Conservation (phyloP, 2,329 filamentous ascomycete genomes). For the Exophiala spinifera region DNA sequence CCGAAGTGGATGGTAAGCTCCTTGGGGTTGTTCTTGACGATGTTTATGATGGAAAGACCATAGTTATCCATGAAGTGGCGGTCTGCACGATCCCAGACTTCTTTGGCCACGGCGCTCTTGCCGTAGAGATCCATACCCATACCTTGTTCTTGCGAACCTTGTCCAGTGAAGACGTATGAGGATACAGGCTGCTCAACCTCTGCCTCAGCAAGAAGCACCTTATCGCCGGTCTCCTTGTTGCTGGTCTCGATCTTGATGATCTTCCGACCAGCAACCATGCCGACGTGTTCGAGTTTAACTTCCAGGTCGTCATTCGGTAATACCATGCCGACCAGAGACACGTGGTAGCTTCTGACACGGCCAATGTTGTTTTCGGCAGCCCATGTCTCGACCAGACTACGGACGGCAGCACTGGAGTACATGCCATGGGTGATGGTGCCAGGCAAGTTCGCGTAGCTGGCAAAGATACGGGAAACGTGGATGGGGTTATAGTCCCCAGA, state of each 20-base stretch:
- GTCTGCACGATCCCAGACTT: constrained; percentile 97
- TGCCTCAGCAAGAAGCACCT: constrained; percentile 90
- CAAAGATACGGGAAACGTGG: constrained; percentile 95
- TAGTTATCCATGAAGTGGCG: constrained; percentile 99
- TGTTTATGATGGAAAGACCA: constrained; percentile 96
- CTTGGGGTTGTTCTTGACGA: constrained; percentile 99
- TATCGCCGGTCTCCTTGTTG: constrained; percentile 95
- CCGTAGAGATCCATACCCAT: constrained; percentile 99
- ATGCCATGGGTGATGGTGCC: constrained; percentile 99
- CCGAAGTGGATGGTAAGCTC: constrained; percentile 98
- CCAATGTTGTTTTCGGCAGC: constrained; percentile 98
- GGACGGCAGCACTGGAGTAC: constrained; percentile 96
- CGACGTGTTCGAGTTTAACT: constrained; percentile 92
- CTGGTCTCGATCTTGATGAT: constrained; percentile 98
- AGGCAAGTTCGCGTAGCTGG: constrained; percentile 89
- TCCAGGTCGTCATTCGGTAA: constrained; percentile 92
- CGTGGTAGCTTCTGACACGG: constrained; percentile 95
- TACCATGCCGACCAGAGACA: constrained; percentile 96
- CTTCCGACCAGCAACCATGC: constrained; percentile 97
- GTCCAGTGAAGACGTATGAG: constrained; percentile 95
- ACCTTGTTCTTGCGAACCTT: constrained; percentile 96
- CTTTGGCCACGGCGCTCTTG: constrained; percentile 88
- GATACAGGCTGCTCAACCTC: constrained; percentile 97
- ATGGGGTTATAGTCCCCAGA: constrained; percentile 99
- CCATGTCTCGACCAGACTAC: constrained; percentile 96